phyloP scores from a whole-genome alignment of 73 alveolate genomes.

The Durusdinium trenchii region DNA sequence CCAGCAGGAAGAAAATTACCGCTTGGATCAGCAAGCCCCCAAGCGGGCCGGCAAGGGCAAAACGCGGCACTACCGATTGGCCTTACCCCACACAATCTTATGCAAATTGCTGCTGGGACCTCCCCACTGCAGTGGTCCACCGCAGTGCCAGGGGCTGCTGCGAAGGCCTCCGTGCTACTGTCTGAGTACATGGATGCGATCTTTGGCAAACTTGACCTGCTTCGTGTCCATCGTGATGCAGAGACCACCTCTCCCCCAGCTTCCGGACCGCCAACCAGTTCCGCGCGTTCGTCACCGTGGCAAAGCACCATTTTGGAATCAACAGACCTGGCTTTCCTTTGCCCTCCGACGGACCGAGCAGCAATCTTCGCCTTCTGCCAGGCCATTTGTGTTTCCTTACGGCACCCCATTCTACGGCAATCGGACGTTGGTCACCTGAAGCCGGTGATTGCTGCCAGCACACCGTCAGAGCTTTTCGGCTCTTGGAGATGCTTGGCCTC shows the following conservation, averaged over 20 bases:
- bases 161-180: not conserved
- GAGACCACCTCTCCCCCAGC: not conserved
- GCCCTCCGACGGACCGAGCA: not conserved
- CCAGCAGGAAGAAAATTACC: not conserved
- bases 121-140: not conserved
- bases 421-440: not conserved
- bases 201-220: conserved; percentile 16
- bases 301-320: not conserved
- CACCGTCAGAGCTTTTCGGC: not conserved
- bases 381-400: conserved; percentile 16
- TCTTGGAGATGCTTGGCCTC: conserved; percentile 11
- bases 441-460: not conserved
- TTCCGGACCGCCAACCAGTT: not conserved
- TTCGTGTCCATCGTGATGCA: too few species aligned
- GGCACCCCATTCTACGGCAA: not conserved
- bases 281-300: not conserved
- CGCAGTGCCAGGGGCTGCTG: not conserved
- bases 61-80: conserved; percentile 35
- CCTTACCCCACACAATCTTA: conserved; percentile 33
- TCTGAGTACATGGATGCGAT: conserved; percentile 1
- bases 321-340: too few species aligned
- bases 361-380: not conserved
- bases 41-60: conserved; percentile 48
- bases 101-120: not conserved
- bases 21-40: conserved; percentile 28